Evolutionary conservation across 164 flowering plant genomes (phyloP).

Genomic region (Hamamelis virginiana): DNA sequence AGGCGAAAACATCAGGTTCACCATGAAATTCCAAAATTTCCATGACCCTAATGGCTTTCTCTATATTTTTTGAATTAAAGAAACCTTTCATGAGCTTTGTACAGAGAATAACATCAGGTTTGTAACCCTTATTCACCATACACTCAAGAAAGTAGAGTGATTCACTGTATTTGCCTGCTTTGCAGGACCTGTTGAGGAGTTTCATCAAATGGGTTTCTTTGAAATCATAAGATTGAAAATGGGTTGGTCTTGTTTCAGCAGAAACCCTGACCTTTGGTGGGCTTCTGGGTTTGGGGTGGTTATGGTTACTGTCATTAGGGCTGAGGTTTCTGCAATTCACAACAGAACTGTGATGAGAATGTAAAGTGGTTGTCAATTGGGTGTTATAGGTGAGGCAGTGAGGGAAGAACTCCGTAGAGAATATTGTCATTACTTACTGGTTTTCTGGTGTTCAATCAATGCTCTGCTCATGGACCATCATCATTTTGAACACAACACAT

Average conservation of each 20-base stretch:
- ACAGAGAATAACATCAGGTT: conserved; percentile 72
- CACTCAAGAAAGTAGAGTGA: conserved; percentile 61
- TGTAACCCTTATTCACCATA: conserved; percentile 58
- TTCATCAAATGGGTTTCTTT: conserved; percentile 58
- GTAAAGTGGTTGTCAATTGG: conserved; percentile 27
- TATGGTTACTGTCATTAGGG: conserved; percentile 5
- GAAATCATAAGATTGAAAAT: conserved; percentile 34
- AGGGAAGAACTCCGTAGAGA: conserved; percentile 31
- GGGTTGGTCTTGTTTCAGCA: conserved; percentile 35
- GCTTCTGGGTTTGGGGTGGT: conserved; percentile 15
- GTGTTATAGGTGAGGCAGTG: conserved; percentile 18
- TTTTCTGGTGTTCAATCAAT: neutral
- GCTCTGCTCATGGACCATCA: neutral
- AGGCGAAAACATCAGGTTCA: conserved; percentile 67
- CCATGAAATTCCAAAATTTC: conserved; percentile 60
- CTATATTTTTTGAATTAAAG: conserved; percentile 39
- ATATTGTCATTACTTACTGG: conserved; percentile 23
- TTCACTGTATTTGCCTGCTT: conserved; percentile 59
- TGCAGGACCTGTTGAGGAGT: conserved; percentile 63
- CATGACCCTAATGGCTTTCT: conserved; percentile 66
- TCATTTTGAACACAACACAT: neutral
- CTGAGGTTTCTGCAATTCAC: conserved; percentile 26
- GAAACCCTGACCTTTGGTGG: conserved; percentile 25
- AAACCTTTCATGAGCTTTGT: conserved; percentile 80
- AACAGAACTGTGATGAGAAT: conserved; percentile 20